Conservation (phyloP, 1,284 basidiomycete species). For the Trametes polyzona region DNA sequence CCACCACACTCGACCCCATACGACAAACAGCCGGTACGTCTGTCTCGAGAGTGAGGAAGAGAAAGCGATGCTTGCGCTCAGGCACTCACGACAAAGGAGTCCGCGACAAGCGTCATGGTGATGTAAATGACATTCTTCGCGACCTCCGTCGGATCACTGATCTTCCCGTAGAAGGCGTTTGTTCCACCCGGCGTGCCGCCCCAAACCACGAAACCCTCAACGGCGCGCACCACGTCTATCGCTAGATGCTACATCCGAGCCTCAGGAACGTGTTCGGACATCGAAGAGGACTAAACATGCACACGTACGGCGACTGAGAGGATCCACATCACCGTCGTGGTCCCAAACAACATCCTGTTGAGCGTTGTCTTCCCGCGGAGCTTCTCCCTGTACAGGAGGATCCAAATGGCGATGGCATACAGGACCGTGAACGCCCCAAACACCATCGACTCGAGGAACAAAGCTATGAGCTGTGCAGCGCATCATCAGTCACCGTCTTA, state of each 20-base stretch:
- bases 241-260: constrained; percentile 14
- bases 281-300: not conserved
- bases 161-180: constrained; percentile 7
- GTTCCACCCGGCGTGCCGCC: constrained; percentile 17
- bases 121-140: constrained; percentile 27
- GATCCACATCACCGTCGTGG: constrained; percentile 24
- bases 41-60: not conserved
- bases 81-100: constrained; percentile 19
- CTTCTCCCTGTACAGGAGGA: constrained; percentile 26
- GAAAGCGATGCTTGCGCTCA: not conserved
- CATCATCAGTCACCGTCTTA: not conserved
- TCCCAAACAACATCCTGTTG: constrained; percentile 24
- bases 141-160: constrained; percentile 21
- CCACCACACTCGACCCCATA: constrained; percentile 21
- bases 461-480: constrained; percentile 11
- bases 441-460: constrained; percentile 25
- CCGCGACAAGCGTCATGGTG: constrained; percentile 24
- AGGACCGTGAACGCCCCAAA: constrained; percentile 27
- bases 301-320: constrained; percentile 19
- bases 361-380: constrained; percentile 12
- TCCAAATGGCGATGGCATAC: constrained; percentile 25
- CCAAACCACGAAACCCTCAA: constrained; percentile 18
- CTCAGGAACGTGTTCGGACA: not conserved
- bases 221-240: constrained; percentile 18
- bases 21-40: constrained; percentile 21